Percentiles rank a stretch among this genome's conserved stretches.
Evolutionary conservation across 2,329 filamentous ascomycete genomes (phyloP).

Genomic region (Hawksworthiomyces lignivorus): DNA sequence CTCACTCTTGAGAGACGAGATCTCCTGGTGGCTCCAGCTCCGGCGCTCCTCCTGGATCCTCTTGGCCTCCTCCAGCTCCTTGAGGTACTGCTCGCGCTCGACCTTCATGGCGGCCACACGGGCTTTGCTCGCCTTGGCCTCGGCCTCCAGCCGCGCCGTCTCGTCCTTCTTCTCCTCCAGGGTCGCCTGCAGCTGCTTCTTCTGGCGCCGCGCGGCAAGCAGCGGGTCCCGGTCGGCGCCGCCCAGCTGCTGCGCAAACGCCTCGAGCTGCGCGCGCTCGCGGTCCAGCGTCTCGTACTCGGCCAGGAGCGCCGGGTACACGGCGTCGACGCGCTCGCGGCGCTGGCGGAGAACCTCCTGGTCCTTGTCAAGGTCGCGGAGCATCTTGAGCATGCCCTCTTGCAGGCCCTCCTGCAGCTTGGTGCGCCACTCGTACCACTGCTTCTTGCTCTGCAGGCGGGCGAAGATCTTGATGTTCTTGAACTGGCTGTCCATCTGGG

Average conservation of each 20-base stretch:
- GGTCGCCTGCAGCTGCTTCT: slow-evolving; percentile 57
- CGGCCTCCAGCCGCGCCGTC: slow-evolving; percentile 57
- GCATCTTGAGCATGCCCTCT: slow-evolving; percentile 68
- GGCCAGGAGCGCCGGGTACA: slow-evolving; percentile 57
- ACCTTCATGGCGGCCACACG: slow-evolving; percentile 55
- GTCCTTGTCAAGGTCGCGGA: slow-evolving; percentile 69
- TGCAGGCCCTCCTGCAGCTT: slow-evolving; percentile 76
- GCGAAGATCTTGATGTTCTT: slow-evolving; percentile 95
- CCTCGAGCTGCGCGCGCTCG: slow-evolving; percentile 56
- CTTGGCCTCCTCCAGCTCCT: slow-evolving; percentile 76
- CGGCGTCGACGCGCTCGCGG: slow-evolving; percentile 57
- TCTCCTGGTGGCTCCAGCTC: slow-evolving; percentile 80
- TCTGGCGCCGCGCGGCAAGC: slow-evolving; percentile 59
- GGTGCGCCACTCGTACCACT: slow-evolving; percentile 98
- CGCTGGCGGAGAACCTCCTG: slow-evolving; percentile 59
- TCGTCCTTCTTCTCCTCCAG: slow-evolving; percentile 61
- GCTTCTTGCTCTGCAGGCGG: slow-evolving; percentile 81
- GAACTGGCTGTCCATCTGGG: slow-evolving; percentile 92
- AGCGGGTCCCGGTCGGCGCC: slow-evolving; percentile 78
- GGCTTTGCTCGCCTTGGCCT: slow-evolving; percentile 60
- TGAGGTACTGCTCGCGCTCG: slow-evolving; percentile 60
- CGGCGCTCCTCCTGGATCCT: slow-evolving; percentile 78
- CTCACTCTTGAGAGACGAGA: slow-evolving; percentile 68
- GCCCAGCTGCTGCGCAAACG: slow-evolving; percentile 65
- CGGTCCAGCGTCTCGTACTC: slow-evolving; percentile 53